Conservation (phyloP, 1,284 basidiomycete species). For the Lentinula novae-zelandiae region DNA sequence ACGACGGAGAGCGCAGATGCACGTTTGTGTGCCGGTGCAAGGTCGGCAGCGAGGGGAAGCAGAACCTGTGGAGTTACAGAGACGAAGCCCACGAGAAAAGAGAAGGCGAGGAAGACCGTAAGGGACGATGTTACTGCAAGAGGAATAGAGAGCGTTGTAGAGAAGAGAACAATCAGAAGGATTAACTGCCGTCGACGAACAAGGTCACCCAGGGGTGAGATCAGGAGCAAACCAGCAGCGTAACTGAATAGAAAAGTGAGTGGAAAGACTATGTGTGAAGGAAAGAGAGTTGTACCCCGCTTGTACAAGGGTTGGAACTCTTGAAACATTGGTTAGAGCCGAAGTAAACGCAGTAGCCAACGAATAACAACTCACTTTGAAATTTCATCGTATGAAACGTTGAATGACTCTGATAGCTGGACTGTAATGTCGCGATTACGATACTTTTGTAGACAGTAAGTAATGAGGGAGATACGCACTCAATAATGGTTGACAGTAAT, state of each 20-base stretch:
- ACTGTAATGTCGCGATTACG: conserved; percentile 32
- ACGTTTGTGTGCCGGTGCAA: conserved; percentile 60
- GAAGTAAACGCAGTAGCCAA: background rate
- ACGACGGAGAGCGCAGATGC: conserved; percentile 66
- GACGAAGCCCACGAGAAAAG: conserved; percentile 52
- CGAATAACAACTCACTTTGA: conserved; percentile 21
- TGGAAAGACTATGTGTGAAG: background rate
- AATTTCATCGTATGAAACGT: conserved; percentile 40
- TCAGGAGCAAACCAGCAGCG: conserved; percentile 53
- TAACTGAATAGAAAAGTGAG: conserved; percentile 34
- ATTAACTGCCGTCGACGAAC: conserved; percentile 55
- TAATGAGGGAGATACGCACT: conserved; percentile 31
- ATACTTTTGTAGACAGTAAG: background rate
- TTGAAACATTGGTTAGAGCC: conserved; percentile 29
- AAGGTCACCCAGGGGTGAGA: conserved; percentile 66
- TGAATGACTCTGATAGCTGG: conserved; percentile 49
- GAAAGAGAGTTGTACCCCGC: conserved; percentile 34
- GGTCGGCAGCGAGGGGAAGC: conserved; percentile 62
- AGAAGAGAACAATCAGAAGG: conserved; percentile 41
- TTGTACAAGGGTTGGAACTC: conserved; percentile 47
- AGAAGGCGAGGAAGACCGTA: conserved; percentile 36
- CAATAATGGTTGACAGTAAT: conserved; percentile 73
- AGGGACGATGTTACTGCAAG: conserved; percentile 48
- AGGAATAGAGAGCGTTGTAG: conserved; percentile 51
- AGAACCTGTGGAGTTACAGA: conserved; percentile 59